phyloP scores from a whole-genome alignment of 1,284 basidiomycete species.

The Boletus albobrunnescens region DNA sequence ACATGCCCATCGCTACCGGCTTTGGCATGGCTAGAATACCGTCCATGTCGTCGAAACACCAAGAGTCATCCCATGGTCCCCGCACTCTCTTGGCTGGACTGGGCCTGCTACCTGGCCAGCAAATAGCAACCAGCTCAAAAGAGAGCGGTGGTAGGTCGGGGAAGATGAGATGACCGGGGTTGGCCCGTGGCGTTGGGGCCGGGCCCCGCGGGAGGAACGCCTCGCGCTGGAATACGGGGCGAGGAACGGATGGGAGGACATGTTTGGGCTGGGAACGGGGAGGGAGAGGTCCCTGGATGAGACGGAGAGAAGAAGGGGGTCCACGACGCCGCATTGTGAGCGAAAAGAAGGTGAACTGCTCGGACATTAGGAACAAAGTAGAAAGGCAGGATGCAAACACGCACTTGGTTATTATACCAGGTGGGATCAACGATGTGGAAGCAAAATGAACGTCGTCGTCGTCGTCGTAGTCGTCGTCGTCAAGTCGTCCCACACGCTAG shows the following conservation, averaged over 20 bases:
- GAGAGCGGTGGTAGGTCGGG: constrained; percentile 19
- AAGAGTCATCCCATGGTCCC: constrained; percentile 59
- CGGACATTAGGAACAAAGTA: neutral
- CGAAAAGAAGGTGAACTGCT: constrained; percentile 1
- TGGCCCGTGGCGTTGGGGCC: constrained; percentile 18
- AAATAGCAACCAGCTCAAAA: constrained; percentile 12
- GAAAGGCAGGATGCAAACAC: neutral
- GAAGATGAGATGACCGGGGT: constrained; percentile 3
- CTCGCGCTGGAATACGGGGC: constrained; percentile 46
- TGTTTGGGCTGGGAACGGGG: constrained; percentile 52
- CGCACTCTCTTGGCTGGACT: constrained; percentile 39
- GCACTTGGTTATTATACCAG: constrained; percentile 5
- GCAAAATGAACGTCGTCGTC: too few relatives aligned
- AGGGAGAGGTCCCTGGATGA: constrained; percentile 55
- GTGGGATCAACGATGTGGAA: too few relatives aligned
- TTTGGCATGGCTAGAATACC: constrained; percentile 44
- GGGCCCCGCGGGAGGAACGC: constrained; percentile 29
- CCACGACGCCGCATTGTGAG: constrained; percentile 54
- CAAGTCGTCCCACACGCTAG: too few relatives aligned
- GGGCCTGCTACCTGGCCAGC: constrained; percentile 20
- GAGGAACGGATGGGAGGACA: constrained; percentile 52
- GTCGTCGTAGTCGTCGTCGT: too few relatives aligned
- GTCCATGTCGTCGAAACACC: constrained; percentile 44
- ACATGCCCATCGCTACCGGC: constrained; percentile 39
- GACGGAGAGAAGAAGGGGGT: constrained; percentile 55